phyloP scores from a whole-genome alignment of 2,329 filamentous ascomycete genomes.

The Cercospora beticola region DNA sequence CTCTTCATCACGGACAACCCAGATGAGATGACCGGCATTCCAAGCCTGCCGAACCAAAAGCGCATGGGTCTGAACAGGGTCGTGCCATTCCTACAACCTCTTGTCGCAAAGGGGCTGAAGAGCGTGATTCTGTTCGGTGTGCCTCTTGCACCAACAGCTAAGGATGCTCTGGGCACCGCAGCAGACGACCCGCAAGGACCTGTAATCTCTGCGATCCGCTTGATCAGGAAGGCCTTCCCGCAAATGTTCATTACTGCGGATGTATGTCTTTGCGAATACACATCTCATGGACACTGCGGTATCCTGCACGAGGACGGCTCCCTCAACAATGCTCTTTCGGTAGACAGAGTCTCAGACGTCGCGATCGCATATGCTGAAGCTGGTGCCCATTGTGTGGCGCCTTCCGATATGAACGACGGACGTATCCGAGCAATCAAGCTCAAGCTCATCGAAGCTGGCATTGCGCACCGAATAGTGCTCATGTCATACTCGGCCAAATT shows the following conservation, averaged over 20 bases:
- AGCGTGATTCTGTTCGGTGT: slow-evolving; percentile 97
- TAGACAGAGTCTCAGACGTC: slow-evolving; percentile 95
- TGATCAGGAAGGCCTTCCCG: slow-evolving; percentile 82
- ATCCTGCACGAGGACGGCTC: slow-evolving; percentile 90
- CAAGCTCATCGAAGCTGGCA: slow-evolving; percentile 91
- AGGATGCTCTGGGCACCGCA: slow-evolving; percentile 86
- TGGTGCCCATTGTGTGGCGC: slow-evolving; percentile 93
- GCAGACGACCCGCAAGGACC: slow-evolving; percentile 92
- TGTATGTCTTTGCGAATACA: slow-evolving; percentile 98
- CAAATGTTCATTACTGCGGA: slow-evolving; percentile 88
- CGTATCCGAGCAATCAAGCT: slow-evolving; percentile 96
- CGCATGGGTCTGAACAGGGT: slow-evolving; percentile 86
- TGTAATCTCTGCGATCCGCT: slow-evolving; percentile 81
- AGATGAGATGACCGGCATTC: slow-evolving; percentile 86
- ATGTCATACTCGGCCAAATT: slow-evolving; percentile 99
- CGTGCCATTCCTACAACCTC: slow-evolving; percentile 77
- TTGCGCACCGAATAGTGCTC: slow-evolving; percentile 84
- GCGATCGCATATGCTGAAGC: slow-evolving; percentile 95
- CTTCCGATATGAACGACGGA: slow-evolving; percentile 98
- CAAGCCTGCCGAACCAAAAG: slow-evolving; percentile 85
- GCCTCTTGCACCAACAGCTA: slow-evolving; percentile 73
- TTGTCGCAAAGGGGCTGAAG: slow-evolving; percentile 84
- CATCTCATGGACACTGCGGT: slow-evolving; percentile 94
- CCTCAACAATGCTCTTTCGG: slow-evolving; percentile 88
- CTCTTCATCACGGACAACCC: slow-evolving; percentile 94